Percentiles rank a stretch among this genome's conserved stretches.
phyloP scores from a whole-genome alignment of 345 rosid species.

The Hypericum androsaemum region DNA sequence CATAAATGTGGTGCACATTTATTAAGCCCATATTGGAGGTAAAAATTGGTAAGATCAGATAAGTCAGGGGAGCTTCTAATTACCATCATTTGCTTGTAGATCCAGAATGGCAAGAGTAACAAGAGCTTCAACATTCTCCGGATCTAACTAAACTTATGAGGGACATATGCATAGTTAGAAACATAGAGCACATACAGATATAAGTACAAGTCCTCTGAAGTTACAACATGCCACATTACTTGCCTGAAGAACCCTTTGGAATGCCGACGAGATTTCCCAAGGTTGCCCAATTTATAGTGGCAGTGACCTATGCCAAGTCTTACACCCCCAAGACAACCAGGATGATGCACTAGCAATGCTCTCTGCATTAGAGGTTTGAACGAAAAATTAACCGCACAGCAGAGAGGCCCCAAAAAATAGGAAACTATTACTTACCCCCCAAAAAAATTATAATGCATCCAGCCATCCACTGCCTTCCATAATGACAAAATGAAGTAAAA shows the following conservation, averaged over 20 bases:
- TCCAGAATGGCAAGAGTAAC: conserved; percentile 91
- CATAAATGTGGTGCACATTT: conserved; percentile 19
- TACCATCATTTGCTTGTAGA: conserved; percentile 84
- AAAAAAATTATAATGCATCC: no score
- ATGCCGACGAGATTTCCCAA: conserved; percentile 80
- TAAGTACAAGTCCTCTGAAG: conserved; percentile 2
- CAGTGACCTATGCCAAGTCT: conserved; percentile 95
- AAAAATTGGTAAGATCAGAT: conserved; percentile 1
- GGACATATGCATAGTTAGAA: conserved; percentile 10
- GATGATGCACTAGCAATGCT: conserved; percentile 76
- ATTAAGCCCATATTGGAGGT: conserved; percentile 4
- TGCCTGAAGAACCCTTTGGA: conserved; percentile 88
- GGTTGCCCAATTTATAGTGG: conserved; percentile 81
- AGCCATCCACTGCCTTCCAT: no score
- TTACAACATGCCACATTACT: conserved; percentile 19
- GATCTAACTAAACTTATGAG: conserved; percentile 58
- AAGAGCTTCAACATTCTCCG: conserved; percentile 95
- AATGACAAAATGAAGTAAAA: no score
- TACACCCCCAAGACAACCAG: conserved; percentile 86
- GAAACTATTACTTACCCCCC: no score
- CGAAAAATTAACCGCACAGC: background rate
- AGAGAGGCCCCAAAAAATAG: background rate
- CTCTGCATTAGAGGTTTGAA: conserved; percentile 39
- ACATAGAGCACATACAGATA: background rate
- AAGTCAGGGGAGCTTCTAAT: background rate